These are phyloP conservation scores for Didymella pomorum DNA, from an alignment of 2,329 filamentous ascomycete genomes.

Conservation along the genomic window DNA sequence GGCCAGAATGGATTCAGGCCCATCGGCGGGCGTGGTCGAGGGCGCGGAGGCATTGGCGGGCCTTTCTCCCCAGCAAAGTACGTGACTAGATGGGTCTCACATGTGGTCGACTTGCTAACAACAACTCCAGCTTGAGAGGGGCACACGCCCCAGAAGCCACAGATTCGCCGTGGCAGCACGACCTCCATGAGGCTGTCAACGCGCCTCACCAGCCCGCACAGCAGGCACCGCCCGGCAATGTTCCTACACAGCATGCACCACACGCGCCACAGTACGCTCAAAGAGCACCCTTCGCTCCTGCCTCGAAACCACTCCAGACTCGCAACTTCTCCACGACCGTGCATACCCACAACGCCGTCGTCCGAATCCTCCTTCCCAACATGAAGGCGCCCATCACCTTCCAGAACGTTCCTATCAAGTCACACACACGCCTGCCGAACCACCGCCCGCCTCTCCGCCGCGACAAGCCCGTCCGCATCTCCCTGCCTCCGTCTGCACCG, in stretches of 20 bases:
- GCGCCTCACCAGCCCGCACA: conserved; percentile 45
- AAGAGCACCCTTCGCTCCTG: conserved; percentile 30
- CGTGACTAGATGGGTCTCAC: conserved; percentile 38
- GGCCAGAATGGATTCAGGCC: conserved; percentile 79
- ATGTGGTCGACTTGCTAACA: conserved; percentile 24
- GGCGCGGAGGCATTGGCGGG: conserved; percentile 62
- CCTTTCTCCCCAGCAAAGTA: conserved; percentile 68
- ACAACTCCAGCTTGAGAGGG: conserved; percentile 51
- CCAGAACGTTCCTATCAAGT: conserved; percentile 79
- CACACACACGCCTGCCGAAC: conserved; percentile 93
- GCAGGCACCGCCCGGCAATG: conserved; percentile 23
- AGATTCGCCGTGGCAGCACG: conserved; percentile 86
- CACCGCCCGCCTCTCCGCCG: conserved; percentile 92
- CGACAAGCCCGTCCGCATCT: conserved; percentile 96
- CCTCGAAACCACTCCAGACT: conserved; percentile 45
- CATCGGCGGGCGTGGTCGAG: conserved; percentile 66
- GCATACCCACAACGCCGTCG: conserved; percentile 82
- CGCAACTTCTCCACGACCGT: conserved; percentile 78
- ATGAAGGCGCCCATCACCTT: conserved; percentile 77
- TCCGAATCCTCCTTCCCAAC: conserved; percentile 80
- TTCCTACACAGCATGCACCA: conserved; percentile 28
- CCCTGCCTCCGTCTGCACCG: conserved; percentile 78
- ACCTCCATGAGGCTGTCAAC: conserved; percentile 80
- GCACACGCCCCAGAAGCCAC: conserved; percentile 61
- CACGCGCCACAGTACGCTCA: conserved; percentile 31